Conservation (phyloP, 2,329 filamentous ascomycete species). For the Pyrenochaeta sp. region DNA sequence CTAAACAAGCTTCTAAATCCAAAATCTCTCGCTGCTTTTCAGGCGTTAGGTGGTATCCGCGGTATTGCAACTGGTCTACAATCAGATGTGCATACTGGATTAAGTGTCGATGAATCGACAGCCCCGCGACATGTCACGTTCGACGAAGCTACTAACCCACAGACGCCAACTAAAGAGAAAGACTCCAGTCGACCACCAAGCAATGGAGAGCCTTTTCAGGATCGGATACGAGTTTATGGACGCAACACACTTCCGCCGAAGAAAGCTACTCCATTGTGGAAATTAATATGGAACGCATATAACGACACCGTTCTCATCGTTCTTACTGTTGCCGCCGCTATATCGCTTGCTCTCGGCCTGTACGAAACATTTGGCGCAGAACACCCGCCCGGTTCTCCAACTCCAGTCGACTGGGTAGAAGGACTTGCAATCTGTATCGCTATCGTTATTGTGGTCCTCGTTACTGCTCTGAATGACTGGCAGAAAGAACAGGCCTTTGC, state of each 20-base stretch:
- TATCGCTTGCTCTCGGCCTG: conserved; percentile 74
- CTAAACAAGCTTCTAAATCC: conserved; percentile 63
- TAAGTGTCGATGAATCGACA: conserved; percentile 61
- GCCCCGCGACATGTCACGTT: conserved; percentile 59
- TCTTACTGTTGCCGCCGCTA: conserved; percentile 71
- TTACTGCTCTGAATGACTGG: conserved; percentile 48
- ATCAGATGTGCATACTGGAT: conserved; percentile 58
- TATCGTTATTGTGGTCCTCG: conserved; percentile 49
- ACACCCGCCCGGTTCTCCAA: conserved; percentile 53
- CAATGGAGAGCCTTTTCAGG: conserved; percentile 53
- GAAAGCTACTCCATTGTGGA: conserved; percentile 68
- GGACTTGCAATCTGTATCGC: conserved; percentile 49
- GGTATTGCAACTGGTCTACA: conserved; percentile 63
- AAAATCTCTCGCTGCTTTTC: conserved; percentile 59
- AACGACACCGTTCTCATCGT: conserved; percentile 79
- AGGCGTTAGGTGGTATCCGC: conserved; percentile 62
- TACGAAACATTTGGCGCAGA: conserved; percentile 69
- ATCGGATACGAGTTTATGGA: conserved; percentile 68
- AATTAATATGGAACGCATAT: conserved; percentile 73
- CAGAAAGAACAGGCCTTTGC: conserved; percentile 49
- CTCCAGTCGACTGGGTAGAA: conserved; percentile 51
- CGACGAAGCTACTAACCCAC: conserved; percentile 57
- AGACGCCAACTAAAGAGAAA: conserved; percentile 30
- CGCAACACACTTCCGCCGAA: conserved; percentile 70
- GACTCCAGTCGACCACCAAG: conserved; percentile 21